phyloP scores from a whole-genome alignment of 208 protist genomes.

The Leishmania mexicana region DNA sequence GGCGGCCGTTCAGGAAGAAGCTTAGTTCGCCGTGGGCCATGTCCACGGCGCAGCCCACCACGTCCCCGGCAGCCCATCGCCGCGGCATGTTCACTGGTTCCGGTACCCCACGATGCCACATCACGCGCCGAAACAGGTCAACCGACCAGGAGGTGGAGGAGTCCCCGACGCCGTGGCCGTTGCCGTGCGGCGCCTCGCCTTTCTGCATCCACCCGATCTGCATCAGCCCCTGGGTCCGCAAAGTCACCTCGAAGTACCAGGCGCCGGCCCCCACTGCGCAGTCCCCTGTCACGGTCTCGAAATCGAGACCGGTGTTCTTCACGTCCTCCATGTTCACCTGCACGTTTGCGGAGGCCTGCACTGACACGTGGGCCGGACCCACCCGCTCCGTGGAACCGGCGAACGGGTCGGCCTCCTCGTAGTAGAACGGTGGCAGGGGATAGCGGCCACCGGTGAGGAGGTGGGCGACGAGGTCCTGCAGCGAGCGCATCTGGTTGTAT shows the following conservation, averaged over 20 bases:
- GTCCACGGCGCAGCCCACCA: slow-evolving; percentile 90
- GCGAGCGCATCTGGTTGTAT: slow-evolving; percentile 89
- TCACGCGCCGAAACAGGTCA: slow-evolving; percentile 85
- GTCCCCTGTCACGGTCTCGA: slow-evolving; percentile 79
- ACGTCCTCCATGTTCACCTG: slow-evolving; percentile 76
- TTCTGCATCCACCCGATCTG: slow-evolving; percentile 88
- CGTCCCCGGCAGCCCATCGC: slow-evolving; percentile 83
- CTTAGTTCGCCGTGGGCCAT: slow-evolving; percentile 69
- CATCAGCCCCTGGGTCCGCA: slow-evolving; percentile 90
- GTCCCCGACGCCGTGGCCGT: slow-evolving; percentile 78
- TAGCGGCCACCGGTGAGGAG: slow-evolving; percentile 61
- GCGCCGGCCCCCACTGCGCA: slow-evolving; percentile 73
- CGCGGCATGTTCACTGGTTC: slow-evolving; percentile 62
- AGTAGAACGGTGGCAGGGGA: slow-evolving; percentile 81
- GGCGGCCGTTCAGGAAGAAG: slow-evolving; percentile 85
- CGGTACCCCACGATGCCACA: slow-evolving; percentile 83
- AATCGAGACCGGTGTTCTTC: slow-evolving; percentile 70
- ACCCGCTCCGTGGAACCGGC: slow-evolving; percentile 64
- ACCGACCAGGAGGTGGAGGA: slow-evolving; percentile 82
- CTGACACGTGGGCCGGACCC: slow-evolving; percentile 87
- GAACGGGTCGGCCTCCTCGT: slow-evolving; percentile 89
- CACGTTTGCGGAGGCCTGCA: slow-evolving; percentile 68
- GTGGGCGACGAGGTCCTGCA: slow-evolving; percentile 83
- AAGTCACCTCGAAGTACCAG: slow-evolving; percentile 93
- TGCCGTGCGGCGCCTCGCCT: slow-evolving; percentile 27